Percentiles rank a stretch among this genome's conserved stretches.
Conservation (phyloP, 2,329 filamentous ascomycete genomes). For the Annulohypoxylon truncatum region DNA sequence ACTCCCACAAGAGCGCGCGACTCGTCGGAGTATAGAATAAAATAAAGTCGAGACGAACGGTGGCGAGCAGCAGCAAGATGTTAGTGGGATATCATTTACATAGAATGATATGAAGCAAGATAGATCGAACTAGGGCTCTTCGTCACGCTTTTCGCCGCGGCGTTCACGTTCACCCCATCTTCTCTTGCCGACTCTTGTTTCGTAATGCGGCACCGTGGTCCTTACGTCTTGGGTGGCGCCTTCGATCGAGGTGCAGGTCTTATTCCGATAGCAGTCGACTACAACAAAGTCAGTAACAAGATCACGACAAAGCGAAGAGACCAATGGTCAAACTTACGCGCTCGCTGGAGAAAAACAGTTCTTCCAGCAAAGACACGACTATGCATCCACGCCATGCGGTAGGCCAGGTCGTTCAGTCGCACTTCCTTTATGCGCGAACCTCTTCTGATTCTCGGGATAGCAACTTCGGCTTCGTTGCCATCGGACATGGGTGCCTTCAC, state of each 20-base stretch:
- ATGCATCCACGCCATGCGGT: conserved; percentile 96
- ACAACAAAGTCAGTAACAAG: conserved; percentile 33
- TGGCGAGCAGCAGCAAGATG: not conserved
- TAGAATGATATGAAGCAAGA: not conserved
- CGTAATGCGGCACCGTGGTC: conserved; percentile 83
- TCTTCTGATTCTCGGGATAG: conserved; percentile 79
- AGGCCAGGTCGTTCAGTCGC: conserved; percentile 91
- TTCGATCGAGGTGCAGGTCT: conserved; percentile 66
- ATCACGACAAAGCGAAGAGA: conserved; percentile 27
- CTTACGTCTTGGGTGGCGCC: conserved; percentile 79
- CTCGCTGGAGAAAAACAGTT: conserved; percentile 89
- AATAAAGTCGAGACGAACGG: conserved; percentile 1
- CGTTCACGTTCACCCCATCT: conserved; percentile 72
- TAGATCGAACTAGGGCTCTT: conserved; percentile 39
- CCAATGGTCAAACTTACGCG: conserved; percentile 71
- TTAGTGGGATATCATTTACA: conserved; percentile 19
- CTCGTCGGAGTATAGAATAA: not conserved
- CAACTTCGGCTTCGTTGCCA: conserved; percentile 77
- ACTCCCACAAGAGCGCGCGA: not conserved
- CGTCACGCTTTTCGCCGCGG: conserved; percentile 52
- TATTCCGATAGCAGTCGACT: conserved; percentile 94
- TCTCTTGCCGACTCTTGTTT: conserved; percentile 88
- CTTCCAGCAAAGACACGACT: conserved; percentile 89
- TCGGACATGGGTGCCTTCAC: conserved; percentile 75
- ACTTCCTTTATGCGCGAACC: conserved; percentile 81